Conservation (phyloP, 192 early-diverging fungal species). For the Chytriomyces hyalinus region DNA sequence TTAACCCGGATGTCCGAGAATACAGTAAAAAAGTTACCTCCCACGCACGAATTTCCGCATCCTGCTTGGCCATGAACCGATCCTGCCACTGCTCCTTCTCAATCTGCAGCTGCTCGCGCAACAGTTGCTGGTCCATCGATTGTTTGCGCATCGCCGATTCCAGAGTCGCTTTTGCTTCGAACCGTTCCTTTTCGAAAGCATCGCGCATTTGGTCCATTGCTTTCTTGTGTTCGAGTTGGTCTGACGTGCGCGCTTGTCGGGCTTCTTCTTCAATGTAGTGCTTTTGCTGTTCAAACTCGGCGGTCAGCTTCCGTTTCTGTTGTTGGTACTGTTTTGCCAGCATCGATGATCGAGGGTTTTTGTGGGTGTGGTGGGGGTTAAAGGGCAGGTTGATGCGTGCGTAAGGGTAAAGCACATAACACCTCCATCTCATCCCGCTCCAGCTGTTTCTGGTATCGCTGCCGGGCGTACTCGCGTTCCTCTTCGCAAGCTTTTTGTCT, state of each 20-base stretch:
- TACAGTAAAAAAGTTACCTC: constrained; percentile 39
- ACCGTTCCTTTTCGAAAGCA: constrained; percentile 44
- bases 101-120: constrained; percentile 50
- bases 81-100: constrained; percentile 66
- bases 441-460: constrained; percentile 64
- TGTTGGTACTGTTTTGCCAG: constrained; percentile 53
- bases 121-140: constrained; percentile 37
- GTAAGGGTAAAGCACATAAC: neutral
- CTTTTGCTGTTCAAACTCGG: constrained; percentile 58
- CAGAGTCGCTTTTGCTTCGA: constrained; percentile 29
- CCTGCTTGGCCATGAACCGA: constrained; percentile 52
- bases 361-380: neutral
- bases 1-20: neutral
- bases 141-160: constrained; percentile 47
- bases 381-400: neutral
- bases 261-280: constrained; percentile 37
- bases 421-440: constrained; percentile 71
- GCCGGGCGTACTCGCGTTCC: constrained; percentile 64
- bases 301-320: constrained; percentile 57
- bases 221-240: constrained; percentile 42
- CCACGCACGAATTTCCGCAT: constrained; percentile 49
- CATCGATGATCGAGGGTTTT: neutral
- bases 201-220: constrained; percentile 43
- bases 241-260: constrained; percentile 41
- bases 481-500: constrained; percentile 63